These are phyloP conservation scores for Monosporozyma servazzii DNA, from an alignment of 805 yeast species.

Conservation along the genomic window DNA sequence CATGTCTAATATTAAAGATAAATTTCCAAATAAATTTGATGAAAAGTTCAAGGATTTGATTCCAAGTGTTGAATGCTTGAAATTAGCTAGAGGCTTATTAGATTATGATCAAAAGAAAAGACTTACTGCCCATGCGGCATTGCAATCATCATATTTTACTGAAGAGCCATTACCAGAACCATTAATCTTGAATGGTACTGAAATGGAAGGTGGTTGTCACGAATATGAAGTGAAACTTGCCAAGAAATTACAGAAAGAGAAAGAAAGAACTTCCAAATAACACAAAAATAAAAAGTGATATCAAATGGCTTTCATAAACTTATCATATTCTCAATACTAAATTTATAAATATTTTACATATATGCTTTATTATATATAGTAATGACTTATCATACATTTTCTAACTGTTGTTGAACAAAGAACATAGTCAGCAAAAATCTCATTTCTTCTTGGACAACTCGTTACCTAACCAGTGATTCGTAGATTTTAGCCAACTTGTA, in stretches of 20 bases:
- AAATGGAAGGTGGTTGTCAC: conserved; percentile 76
- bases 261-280: conserved; percentile 3
- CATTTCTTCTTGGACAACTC: conserved; percentile 1
- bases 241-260: conserved; percentile 45
- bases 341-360: neutral
- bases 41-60: conserved; percentile 34
- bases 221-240: conserved; percentile 69
- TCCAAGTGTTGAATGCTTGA: conserved; percentile 46
- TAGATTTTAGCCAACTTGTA: conserved; percentile 27
- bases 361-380: neutral
- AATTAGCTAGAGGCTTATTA: conserved; percentile 56
- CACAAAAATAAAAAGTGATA: too few species aligned
- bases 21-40: conserved; percentile 30
- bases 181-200: conserved; percentile 42
- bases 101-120: conserved; percentile 61
- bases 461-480: conserved; percentile 21
- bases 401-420: too few species aligned
- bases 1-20: conserved; percentile 40
- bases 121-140: conserved; percentile 59
- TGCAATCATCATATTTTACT: conserved; percentile 59
- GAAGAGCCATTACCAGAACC: conserved; percentile 61
- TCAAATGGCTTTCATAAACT: too few species aligned
- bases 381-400: neutral
- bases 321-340: too few species aligned
- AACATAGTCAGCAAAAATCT: neutral